Base-by-base conservation (phyloP, 2,329 filamentous ascomycete genomes). In the Pseudogymnoascus sp. region DNA sequence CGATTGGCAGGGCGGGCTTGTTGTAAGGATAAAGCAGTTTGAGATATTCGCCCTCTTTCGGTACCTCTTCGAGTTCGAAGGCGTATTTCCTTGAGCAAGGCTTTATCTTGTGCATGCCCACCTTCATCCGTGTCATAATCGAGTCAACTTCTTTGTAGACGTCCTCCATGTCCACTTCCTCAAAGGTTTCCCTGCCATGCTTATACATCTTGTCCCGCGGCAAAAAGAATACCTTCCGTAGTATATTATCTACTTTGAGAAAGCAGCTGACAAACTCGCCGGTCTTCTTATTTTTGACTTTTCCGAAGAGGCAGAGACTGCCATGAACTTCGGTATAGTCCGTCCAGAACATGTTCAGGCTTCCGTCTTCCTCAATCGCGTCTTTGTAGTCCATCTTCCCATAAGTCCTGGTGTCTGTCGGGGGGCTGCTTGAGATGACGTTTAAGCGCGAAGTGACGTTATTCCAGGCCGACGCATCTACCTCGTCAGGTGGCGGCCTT, bases 21-120 rank as follows among this genome's bases (percentile, higher is more conserved):
- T 89, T 88, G 72, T 99, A 99, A 3, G 93, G 91, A 72, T 99
- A 99, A 21, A 97, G 81, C n/a, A 97, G 82, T 75, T 99, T 97
- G 67, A 99, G 81, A 72, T 99, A 99, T 67, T 96, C 86, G 1
- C 86, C 86, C 76, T 97, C 91, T 72, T 88, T 93, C 1, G 95
- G 95, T 63, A 99, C 86, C 62, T 86, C 89, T 1, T 88, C 84
- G 61, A 99, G 78, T 74, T 99, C 95, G 74, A 99, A 99, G 0
- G 95, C 95, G 72, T 99, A 99, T 74, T 96, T 97, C 66, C 95
- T 83, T 6, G 85, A 88, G 75, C 87, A 95, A 4, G 87, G 81
- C 78, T 97, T 99, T 79, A 96, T 93, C 79, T 96, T 97, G 82
- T 95, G 90, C 84, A 92, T 90, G 53, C 82, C 84, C 61, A 97